Conservation (phyloP, 2,329 filamentous ascomycete genomes). For the Dothiorella sarmentorum region DNA sequence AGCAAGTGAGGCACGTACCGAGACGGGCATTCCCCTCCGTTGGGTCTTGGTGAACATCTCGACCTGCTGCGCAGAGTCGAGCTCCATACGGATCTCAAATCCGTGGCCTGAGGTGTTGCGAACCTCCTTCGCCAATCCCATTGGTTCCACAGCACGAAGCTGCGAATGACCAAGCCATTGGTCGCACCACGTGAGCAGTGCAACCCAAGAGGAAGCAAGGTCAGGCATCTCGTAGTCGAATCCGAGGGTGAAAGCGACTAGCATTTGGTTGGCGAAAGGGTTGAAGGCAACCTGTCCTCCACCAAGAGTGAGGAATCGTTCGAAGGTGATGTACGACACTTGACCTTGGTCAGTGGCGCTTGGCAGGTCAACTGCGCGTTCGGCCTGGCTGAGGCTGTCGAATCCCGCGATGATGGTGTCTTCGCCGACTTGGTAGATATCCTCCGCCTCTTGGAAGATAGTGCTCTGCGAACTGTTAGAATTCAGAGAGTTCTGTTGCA, state of each 20-base stretch:
- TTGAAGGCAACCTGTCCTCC: constrained; percentile 26
- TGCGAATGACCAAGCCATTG: constrained; percentile 24
- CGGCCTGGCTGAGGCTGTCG: constrained; percentile 38
- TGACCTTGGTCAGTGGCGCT: neutral
- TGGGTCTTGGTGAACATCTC: neutral
- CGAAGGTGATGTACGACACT: constrained; percentile 24
- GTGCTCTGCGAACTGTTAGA: neutral
- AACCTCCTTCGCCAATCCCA: neutral
- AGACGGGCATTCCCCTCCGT: constrained; percentile 21
- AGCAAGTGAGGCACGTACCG: constrained; percentile 21
- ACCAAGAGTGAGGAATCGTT: constrained; percentile 24
- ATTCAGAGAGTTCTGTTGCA: neutral
- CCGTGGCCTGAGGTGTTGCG: constrained; percentile 21
- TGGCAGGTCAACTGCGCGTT: constrained; percentile 26
- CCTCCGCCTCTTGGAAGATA: neutral
- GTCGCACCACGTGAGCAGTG: constrained; percentile 20
- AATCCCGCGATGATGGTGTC: constrained; percentile 31
- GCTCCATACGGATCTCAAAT: constrained; percentile 32
- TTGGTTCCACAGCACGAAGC: too few species aligned
- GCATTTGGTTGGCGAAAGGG: constrained; percentile 33
- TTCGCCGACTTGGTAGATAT: constrained; percentile 9
- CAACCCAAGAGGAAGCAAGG: constrained; percentile 14
- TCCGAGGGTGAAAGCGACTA: neutral
- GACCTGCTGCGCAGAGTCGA: constrained; percentile 23
- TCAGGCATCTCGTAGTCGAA: neutral